Conservation (phyloP, 1,284 basidiomycete genomes). For the Phylloporus sp. region DNA sequence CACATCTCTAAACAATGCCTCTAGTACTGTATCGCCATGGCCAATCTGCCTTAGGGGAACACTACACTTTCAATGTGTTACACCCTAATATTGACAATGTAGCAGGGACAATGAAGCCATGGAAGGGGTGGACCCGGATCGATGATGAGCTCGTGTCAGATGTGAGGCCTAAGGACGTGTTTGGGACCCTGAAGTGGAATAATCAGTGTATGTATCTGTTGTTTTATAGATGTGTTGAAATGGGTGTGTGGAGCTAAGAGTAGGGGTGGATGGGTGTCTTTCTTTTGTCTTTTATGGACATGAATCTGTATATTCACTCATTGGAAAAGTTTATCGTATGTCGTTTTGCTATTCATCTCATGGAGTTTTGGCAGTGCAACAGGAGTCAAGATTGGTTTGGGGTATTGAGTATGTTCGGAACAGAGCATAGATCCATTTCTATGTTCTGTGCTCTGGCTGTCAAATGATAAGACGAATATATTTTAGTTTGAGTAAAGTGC, state of each 20-base stretch:
- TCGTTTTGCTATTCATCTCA: neutral
- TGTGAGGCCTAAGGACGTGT: conserved; percentile 76
- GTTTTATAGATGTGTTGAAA: conserved; percentile 69
- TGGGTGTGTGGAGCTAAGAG: conserved; percentile 22
- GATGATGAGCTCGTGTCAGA: conserved; percentile 91
- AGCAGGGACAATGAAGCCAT: conserved; percentile 35
- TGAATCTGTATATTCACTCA: neutral
- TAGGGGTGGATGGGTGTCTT: neutral
- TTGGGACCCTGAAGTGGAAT: conserved; percentile 60
- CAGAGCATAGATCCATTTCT: too few species aligned
- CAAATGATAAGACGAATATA: too few species aligned
- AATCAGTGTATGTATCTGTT: conserved; percentile 87
- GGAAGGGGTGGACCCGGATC: conserved; percentile 87
- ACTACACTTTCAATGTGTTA: conserved; percentile 94
- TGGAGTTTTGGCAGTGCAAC: too few species aligned
- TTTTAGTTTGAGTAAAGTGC: too few species aligned
- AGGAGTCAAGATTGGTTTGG: too few species aligned
- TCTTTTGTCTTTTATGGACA: neutral
- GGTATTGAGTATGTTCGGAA: too few species aligned
- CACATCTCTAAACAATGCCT: too few species aligned
- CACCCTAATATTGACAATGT: conserved; percentile 68
- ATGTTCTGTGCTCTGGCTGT: too few species aligned
- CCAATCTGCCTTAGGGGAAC: conserved; percentile 87
- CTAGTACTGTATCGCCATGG: conserved; percentile 96
- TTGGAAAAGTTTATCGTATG: neutral